Percentiles rank a stretch among this genome's conserved stretches.
Conservation (phyloP, 1,139 yeast species). For the Magnusiomyces clavatus region DNA sequence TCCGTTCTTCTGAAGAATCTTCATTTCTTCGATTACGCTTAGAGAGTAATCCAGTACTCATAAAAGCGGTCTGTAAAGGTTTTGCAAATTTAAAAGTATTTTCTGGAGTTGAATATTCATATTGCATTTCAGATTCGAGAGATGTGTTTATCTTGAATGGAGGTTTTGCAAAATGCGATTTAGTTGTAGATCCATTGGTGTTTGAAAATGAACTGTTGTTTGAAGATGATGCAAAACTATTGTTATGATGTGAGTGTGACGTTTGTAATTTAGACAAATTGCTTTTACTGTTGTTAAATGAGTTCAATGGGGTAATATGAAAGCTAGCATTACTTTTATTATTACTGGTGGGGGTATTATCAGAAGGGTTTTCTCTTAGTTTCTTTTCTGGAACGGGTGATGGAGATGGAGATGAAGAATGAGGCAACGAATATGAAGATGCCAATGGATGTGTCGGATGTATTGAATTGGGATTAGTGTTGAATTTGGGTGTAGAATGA, state of each 20-base stretch:
- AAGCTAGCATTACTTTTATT: too few species aligned
- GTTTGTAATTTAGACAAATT: slow-evolving; percentile 4
- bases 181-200: too few species aligned
- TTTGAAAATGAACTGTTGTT: neutral
- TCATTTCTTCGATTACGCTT: slow-evolving; percentile 45
- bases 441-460: slow-evolving; percentile 14
- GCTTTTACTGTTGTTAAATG: neutral
- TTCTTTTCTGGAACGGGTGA: slow-evolving; percentile 4
- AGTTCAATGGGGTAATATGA: too few species aligned
- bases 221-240: neutral
- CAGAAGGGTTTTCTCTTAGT: neutral
- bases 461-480: neutral
- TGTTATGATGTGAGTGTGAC: neutral
- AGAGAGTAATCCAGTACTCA: slow-evolving; percentile 66
- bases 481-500: slow-evolving; percentile 4
- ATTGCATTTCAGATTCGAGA: slow-evolving; percentile 24
- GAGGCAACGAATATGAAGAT: slow-evolving; percentile 9
- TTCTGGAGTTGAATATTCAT: slow-evolving; percentile 3
- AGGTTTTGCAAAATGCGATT: slow-evolving; percentile 1
- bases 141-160: slow-evolving; percentile 22
- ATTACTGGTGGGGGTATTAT: too few species aligned
- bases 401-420: slow-evolving; percentile 12
- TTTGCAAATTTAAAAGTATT: slow-evolving; percentile 56
- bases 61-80: slow-evolving; percentile 80
- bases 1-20: slow-evolving; percentile 14